phyloP scores from a whole-genome alignment of 345 rosid species.

The Pugionium dolabratum region DNA sequence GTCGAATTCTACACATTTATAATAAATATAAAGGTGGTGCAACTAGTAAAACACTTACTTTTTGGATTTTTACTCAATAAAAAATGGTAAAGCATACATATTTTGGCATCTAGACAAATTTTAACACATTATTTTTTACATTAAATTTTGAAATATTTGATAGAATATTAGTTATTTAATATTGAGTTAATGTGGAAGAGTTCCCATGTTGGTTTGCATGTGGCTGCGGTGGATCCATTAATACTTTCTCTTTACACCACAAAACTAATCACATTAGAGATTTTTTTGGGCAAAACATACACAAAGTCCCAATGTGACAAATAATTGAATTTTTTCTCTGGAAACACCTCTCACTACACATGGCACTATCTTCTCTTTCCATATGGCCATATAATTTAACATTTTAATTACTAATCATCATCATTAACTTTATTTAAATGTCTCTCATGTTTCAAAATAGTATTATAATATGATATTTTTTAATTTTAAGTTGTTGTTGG shows the following conservation, averaged over 20 bases:
- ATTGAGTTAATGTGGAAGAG: constrained; percentile 17
- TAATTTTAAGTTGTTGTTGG: no score
- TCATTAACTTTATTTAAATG: not conserved
- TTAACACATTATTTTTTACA: not conserved
- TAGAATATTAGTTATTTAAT: not conserved
- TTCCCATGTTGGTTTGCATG: constrained; percentile 39
- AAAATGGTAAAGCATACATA: constrained; percentile 15
- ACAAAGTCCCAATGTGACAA: constrained; percentile 20
- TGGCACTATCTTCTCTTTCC: constrained; percentile 19
- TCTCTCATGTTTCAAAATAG: not conserved
- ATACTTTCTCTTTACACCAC: constrained; percentile 29
- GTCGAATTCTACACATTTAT: no score
- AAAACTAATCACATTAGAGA: constrained; percentile 19
- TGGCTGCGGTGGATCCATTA: constrained; percentile 40
- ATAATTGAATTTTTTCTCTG: constrained; percentile 31
- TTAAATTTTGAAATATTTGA: constrained; percentile 7
- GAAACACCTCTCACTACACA: constrained; percentile 29
- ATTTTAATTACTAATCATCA: constrained; percentile 3
- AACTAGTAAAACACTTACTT: no score
- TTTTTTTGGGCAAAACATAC: constrained; percentile 29
- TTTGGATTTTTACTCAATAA: not conserved
- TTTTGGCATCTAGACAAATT: constrained; percentile 24
- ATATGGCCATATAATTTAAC: constrained; percentile 11
- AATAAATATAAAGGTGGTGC: no score
- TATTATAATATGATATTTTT: no score